Base-by-base conservation (phyloP, 495 filamentous ascomycete species). In the Aspergillus coremiiformis region DNA sequence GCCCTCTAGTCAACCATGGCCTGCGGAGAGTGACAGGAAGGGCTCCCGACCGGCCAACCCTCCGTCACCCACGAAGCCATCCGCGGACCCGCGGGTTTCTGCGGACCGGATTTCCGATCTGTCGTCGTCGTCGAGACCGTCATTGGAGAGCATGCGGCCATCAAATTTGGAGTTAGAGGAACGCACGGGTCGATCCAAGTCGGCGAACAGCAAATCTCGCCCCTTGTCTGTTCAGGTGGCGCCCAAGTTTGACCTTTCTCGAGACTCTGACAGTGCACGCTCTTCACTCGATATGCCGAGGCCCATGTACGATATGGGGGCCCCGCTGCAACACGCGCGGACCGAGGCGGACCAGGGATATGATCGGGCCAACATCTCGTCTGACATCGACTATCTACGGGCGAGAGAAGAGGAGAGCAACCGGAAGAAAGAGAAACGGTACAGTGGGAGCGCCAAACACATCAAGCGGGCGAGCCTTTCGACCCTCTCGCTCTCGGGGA, bases 301-400 rank as follows among this genome's bases (percentile, higher is more conserved):
- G 22, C 52, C 55, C 4, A 58, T 66, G 32, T 74, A 74, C 22
- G 71, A 74, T 20, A 66, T 48, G 8, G 71, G 71, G 48, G 70
- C 60, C 3, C 65, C 70, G 2, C 42, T 73, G 27, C 57, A 69
- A 49, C 52, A 67, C 43, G 59, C 64, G 53, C 71, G 67, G 44
- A 72, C 65, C 6, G 70, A 76, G 19, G 33, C 59, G 41, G 72
- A 73, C 39, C 67, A 59, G 12, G 58, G 62, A 6, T 55, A 57
- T 43, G 71, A 73, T 51, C 58, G 67, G 68, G 32, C 73, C 32
- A 84, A 82, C 50, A 94, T 96, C 47, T 77, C 83, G 47, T 93
- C 89, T 5, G 90, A 94, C 57, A 81, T 96, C 15, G 92, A 95
- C 48, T 97, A 89, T 61, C 74, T 96, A 3, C 84, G 86, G 22